A percentile compares a stretch with the other conserved stretches of the same genome.
Evolutionary conservation across 177 flowering plant species (phyloP).

Genomic region (Vitis hybrid): DNA sequence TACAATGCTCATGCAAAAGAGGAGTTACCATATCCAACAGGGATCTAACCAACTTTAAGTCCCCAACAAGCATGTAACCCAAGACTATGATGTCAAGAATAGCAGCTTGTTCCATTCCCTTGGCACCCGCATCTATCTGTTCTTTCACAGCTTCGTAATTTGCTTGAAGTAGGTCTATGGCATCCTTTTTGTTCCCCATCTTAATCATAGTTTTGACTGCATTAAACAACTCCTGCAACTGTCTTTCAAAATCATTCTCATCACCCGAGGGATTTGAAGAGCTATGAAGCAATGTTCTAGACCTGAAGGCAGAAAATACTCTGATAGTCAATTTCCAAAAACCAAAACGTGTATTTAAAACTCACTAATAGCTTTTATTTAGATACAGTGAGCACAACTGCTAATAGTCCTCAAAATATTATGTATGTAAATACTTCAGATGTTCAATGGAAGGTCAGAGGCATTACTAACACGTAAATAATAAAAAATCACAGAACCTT

Average conservation of each 20-base stretch:
- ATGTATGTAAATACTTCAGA: too few relatives aligned
- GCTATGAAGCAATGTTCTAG: slow-evolving; percentile 27
- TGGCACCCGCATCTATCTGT: slow-evolving; percentile 55
- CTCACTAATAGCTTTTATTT: background rate
- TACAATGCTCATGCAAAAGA: background rate
- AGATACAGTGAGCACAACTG: background rate
- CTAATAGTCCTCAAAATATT: background rate
- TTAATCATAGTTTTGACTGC: slow-evolving; percentile 65
- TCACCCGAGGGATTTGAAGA: slow-evolving; percentile 28
- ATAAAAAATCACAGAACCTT: slow-evolving; percentile 22
- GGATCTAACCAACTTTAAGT: slow-evolving; percentile 43
- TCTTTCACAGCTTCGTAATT: slow-evolving; percentile 76
- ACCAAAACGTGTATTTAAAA: too few relatives aligned
- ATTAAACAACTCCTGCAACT: slow-evolving; percentile 65
- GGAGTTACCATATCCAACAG: slow-evolving; percentile 54
- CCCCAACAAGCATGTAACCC: slow-evolving; percentile 70
- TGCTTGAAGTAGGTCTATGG: slow-evolving; percentile 68
- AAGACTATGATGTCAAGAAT: slow-evolving; percentile 71
- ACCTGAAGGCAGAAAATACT: slow-evolving; percentile 37
- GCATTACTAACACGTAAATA: background rate
- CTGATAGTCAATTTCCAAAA: slow-evolving; percentile 12
- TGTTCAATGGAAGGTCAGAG: too few relatives aligned
- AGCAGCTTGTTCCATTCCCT: slow-evolving; percentile 84
- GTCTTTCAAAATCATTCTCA: slow-evolving; percentile 48
- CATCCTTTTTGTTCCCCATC: slow-evolving; percentile 58